phyloP scores from a whole-genome alignment of 2,329 filamentous ascomycete genomes.

The Ophiostoma perfectum region DNA sequence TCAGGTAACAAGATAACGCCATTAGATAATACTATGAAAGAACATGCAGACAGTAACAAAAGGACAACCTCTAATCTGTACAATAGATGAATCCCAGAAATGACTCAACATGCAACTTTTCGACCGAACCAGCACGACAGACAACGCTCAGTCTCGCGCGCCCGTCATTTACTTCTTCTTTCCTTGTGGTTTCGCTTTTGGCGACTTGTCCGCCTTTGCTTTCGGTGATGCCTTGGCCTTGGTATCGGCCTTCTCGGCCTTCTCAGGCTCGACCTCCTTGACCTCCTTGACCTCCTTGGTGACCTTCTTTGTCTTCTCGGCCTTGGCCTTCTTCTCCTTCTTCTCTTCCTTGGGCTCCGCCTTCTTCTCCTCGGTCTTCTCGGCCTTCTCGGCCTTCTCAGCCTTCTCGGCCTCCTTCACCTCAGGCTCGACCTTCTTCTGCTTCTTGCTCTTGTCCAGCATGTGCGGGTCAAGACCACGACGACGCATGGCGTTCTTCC shows the following conservation, averaged over 20 bases:
- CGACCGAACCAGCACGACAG: not conserved
- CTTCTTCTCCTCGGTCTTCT: constrained; percentile 5
- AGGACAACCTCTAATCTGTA: constrained; percentile 5
- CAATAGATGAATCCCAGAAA: constrained; percentile 10
- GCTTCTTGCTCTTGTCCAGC: constrained; percentile 35
- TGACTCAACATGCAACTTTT: not conserved
- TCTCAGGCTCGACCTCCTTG: constrained; percentile 16
- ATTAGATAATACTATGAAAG: not conserved
- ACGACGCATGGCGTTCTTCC: constrained; percentile 65
- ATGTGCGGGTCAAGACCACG: constrained; percentile 69
- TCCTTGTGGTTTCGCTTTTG: constrained; percentile 21
- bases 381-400: constrained; percentile 4
- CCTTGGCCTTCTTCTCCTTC: constrained; percentile 25
- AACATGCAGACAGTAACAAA: not conserved
- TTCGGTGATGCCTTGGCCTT: constrained; percentile 23
- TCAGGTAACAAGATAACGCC: not conserved
- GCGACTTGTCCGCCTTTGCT: constrained; percentile 1
- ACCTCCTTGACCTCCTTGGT: constrained; percentile 33
- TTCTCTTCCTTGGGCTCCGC: constrained; percentile 24
- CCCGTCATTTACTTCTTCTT: constrained; percentile 14
- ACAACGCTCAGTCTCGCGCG: not conserved
- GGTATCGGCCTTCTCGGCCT: constrained; percentile 8
- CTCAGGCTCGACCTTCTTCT: not conserved
- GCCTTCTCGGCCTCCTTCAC: constrained; percentile 22
- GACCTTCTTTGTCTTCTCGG: constrained; percentile 22